Evolutionary conservation across 2,329 filamentous ascomycete species (phyloP), one percentile per base, ranked within the genome.

Genomic region (Phaeoacremonium minimum): DNA sequence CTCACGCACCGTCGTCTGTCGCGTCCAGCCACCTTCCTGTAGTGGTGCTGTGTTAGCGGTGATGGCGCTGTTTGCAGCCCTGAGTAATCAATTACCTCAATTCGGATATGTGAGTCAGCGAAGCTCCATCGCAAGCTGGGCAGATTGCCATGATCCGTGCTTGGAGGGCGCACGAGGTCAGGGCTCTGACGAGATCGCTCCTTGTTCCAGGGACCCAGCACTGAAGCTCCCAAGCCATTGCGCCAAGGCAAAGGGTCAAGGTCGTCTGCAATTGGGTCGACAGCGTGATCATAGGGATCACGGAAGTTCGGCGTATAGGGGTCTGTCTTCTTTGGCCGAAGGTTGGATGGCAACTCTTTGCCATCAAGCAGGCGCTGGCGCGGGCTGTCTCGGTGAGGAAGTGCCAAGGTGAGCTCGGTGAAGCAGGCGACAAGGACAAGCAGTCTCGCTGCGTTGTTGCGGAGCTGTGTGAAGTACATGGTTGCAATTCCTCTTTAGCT

Each of bases 11-110:
- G 81, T 86, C 1, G 83, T 87, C 57, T 88, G 81, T 16, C 84
- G 72, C 2, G 84, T 85, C 85, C 85, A 89, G 36, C 85, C 83
- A 32, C 81, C 83, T 58, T 87, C 83, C 70, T 87, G 37, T 28
- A 9, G 4, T n/a, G n/a, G n/a, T n/a, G n/a, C n/a, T n/a, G n/a
- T n/a, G n/a, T n/a, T n/a, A n/a, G n/a, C n/a, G n/a, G n/a, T n/a
- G n/a, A n/a, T n/a, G n/a, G n/a, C n/a, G n/a, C n/a, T n/a, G n/a
- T n/a, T n/a, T n/a, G n/a, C n/a, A n/a, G n/a, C n/a, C n/a, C n/a
- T 26, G 22, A 26, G 9, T 26, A 9, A 9, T 26, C 22, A 41
- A 64, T 47, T 48, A 77, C 76, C 66, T 81, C 77, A 34, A 82
- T 82, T 22, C 77, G 65, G 11, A 77, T 69, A 49, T 82, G 77